Conservation (phyloP, 2,329 filamentous ascomycete genomes). For the Aspergillus glaucus region DNA sequence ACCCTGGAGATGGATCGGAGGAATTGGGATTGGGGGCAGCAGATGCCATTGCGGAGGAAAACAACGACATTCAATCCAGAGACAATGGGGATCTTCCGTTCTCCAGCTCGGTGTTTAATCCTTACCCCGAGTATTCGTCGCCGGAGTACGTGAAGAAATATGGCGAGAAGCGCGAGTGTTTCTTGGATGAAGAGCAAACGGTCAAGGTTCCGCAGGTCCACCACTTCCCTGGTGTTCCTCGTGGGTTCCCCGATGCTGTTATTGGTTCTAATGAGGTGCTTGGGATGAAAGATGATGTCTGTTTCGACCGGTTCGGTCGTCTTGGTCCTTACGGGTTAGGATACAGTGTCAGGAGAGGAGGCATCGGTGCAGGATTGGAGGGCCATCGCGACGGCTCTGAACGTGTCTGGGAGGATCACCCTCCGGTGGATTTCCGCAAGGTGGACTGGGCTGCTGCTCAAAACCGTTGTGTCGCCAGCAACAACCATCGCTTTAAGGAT, state of each 20-base stretch:
- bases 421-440: conserved; percentile 68
- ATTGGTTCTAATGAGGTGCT: conserved; percentile 83
- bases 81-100: conserved; percentile 24
- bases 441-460: conserved; percentile 77
- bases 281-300: conserved; percentile 74
- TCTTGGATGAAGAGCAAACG: conserved; percentile 61
- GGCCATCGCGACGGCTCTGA: conserved; percentile 78
- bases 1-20: conserved; percentile 59
- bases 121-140: conserved; percentile 61
- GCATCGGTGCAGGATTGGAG: conserved; percentile 76
- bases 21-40: conserved; percentile 45
- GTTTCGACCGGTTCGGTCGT: conserved; percentile 86
- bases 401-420: conserved; percentile 64
- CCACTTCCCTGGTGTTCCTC: conserved; percentile 70
- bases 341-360: conserved; percentile 71
- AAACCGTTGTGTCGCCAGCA: conserved; percentile 64
- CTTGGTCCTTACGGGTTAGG: conserved; percentile 86
- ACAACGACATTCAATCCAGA: conserved; percentile 16
- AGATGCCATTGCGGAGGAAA: conserved; percentile 18
- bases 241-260: conserved; percentile 76
- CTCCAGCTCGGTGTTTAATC: conserved; percentile 55
- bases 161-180: conserved; percentile 66
- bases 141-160: conserved; percentile 51
- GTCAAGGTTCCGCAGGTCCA: conserved; percentile 62
- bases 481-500: conserved; percentile 60